Evolutionary conservation across 352 stramenopile species (phyloP).

Genomic region (Thalassiosira hispida): DNA sequence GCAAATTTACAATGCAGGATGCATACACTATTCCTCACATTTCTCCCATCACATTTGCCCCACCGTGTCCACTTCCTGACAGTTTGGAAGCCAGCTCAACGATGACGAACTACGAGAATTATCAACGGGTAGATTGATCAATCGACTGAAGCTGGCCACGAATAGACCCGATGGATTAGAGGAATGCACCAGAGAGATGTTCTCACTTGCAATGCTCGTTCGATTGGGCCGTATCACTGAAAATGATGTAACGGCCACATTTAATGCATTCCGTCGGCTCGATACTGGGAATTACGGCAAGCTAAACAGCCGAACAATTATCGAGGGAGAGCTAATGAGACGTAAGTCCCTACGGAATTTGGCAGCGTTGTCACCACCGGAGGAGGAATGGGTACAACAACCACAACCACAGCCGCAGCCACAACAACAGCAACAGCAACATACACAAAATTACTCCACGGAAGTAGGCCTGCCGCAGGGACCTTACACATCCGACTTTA

Average conservation of each 20-base stretch:
- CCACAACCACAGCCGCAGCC: neutral
- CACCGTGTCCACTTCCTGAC: no score
- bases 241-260: constrained; percentile 80
- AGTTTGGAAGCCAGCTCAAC: constrained; percentile 81
- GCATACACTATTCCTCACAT: no score
- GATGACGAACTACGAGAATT: constrained; percentile 81
- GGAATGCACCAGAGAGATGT: constrained; percentile 86
- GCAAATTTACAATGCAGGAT: no score
- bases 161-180: constrained; percentile 73
- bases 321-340: constrained; percentile 75
- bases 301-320: constrained; percentile 80
- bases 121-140: constrained; percentile 79
- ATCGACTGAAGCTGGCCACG: constrained; percentile 72
- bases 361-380: constrained; percentile 15
- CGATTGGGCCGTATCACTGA: constrained; percentile 82
- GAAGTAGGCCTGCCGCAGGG: neutral
- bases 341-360: constrained; percentile 49
- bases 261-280: constrained; percentile 78
- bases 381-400: constrained; percentile 8
- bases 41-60: no score
- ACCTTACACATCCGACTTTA: constrained; percentile 1
- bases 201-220: constrained; percentile 84
- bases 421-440: neutral
- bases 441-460: neutral
- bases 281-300: constrained; percentile 81